Conservation (phyloP, 495 filamentous ascomycete genomes). For the Achaetomiella virescens region DNA sequence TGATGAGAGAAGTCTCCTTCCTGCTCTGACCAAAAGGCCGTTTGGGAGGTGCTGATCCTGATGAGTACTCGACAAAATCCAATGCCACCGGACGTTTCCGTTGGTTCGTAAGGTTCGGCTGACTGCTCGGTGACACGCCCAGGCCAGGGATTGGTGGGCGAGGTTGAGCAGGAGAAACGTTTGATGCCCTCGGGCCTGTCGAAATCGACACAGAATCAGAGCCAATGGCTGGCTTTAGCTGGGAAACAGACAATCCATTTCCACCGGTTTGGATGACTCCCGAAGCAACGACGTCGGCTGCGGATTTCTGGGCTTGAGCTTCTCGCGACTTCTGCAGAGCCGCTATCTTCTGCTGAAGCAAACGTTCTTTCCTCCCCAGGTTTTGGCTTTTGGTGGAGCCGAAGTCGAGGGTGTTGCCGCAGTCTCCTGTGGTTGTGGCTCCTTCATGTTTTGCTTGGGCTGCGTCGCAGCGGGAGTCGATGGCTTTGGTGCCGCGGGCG, state of each 20-base stretch:
- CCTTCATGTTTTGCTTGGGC: constrained; percentile 9
- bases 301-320: constrained; percentile 18
- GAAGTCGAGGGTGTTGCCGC: constrained; percentile 6
- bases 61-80: constrained; percentile 63
- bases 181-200: not conserved
- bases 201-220: not conserved
- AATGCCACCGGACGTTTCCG: constrained; percentile 82
- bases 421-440: constrained; percentile 8
- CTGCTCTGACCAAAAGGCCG: constrained; percentile 54
- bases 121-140: constrained; percentile 1
- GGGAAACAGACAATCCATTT: not conserved
- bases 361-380: constrained; percentile 37
- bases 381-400: constrained; percentile 27
- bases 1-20: constrained; percentile 51
- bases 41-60: constrained; percentile 45
- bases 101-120: constrained; percentile 11
- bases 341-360: constrained; percentile 43
- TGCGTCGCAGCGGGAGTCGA: constrained; percentile 5
- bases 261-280: not conserved
- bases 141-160: constrained; percentile 13
- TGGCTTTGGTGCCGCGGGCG: constrained; percentile 6
- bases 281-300: constrained; percentile 1
- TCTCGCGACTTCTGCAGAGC: constrained; percentile 39
- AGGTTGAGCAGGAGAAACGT: not conserved
- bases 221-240: not conserved